A percentile compares a stretch with the other conserved stretches of the same genome.
phyloP scores from a whole-genome alignment of 2,329 filamentous ascomycete species.

The Fusarium sp. region DNA sequence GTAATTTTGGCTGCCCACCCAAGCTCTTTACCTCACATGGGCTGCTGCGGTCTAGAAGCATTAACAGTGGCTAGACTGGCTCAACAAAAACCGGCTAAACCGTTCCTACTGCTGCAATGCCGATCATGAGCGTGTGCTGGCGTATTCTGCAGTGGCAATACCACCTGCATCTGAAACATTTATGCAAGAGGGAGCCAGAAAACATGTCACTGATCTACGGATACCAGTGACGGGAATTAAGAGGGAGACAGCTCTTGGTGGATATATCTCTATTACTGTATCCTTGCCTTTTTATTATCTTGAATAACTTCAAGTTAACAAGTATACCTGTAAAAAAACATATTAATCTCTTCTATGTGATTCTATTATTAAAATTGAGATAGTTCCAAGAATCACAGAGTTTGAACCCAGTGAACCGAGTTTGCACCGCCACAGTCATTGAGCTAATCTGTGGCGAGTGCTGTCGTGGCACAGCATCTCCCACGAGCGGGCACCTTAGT shows the following conservation, averaged over 20 bases:
- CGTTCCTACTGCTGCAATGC: constrained; percentile 17
- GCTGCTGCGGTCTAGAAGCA: constrained; percentile 9
- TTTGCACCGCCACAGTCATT: constrained; percentile 36
- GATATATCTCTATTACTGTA: too few relatives aligned
- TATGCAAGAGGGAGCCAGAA: constrained; percentile 21
- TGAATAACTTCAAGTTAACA: too few relatives aligned
- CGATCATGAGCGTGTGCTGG: constrained; percentile 31
- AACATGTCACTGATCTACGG: constrained; percentile 1
- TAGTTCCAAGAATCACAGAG: too few relatives aligned
- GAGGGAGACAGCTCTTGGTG: too few relatives aligned
- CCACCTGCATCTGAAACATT: constrained; percentile 26
- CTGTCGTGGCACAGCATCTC: constrained; percentile 26
- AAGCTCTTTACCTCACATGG: constrained; percentile 12
- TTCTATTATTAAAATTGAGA: too few relatives aligned
- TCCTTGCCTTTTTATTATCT: too few relatives aligned
- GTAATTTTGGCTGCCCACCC: constrained; percentile 37
- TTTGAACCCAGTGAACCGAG: background rate
- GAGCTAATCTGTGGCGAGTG: constrained; percentile 23
- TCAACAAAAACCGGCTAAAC: constrained; percentile 26
- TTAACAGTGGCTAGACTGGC: constrained; percentile 10
- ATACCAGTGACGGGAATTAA: too few relatives aligned
- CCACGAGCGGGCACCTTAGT: constrained; percentile 16
- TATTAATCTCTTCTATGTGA: too few relatives aligned
- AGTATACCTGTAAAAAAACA: too few relatives aligned
- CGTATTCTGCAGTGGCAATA: constrained; percentile 24